A percentile compares a stretch with the other conserved stretches of the same genome.
These are phyloP conservation scores for Paecilomyces formosus DNA, from an alignment of 2,329 filamentous ascomycete genomes.

Conservation along the genomic window DNA sequence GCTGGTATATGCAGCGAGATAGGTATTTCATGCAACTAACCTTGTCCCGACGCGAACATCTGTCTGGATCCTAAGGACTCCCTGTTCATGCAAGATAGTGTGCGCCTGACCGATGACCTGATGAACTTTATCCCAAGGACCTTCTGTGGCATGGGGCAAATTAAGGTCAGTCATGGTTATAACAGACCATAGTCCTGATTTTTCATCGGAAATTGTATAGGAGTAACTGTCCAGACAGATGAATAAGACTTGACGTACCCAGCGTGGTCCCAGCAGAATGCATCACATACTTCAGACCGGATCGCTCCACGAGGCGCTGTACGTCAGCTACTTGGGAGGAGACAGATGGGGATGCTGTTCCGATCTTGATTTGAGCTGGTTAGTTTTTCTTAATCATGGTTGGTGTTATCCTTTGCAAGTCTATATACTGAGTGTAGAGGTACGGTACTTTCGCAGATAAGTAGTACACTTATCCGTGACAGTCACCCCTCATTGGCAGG, in stretches of 20 bases:
- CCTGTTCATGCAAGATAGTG: conserved; percentile 64
- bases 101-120: conserved; percentile 79
- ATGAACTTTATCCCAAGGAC: conserved; percentile 84
- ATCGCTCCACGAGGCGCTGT: conserved; percentile 73
- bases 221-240: neutral
- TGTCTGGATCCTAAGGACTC: conserved; percentile 76
- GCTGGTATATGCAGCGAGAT: neutral
- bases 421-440: neutral
- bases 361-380: conserved; percentile 50
- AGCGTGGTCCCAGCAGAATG: conserved; percentile 91
- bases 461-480: neutral
- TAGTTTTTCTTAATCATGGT: neutral
- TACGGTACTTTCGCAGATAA: neutral
- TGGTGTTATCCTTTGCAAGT: neutral
- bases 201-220: neutral
- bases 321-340: conserved; percentile 81
- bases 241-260: conserved; percentile 51
- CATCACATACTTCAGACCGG: conserved; percentile 77
- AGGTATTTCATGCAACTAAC: conserved; percentile 31
- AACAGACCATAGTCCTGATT: neutral
- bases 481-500: neutral
- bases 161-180: conserved; percentile 4
- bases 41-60: conserved; percentile 80
- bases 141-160: conserved; percentile 51
- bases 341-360: conserved; percentile 68